Conservation (phyloP, 768 basidiomycete species). For the Kwoniella botswanensis region DNA sequence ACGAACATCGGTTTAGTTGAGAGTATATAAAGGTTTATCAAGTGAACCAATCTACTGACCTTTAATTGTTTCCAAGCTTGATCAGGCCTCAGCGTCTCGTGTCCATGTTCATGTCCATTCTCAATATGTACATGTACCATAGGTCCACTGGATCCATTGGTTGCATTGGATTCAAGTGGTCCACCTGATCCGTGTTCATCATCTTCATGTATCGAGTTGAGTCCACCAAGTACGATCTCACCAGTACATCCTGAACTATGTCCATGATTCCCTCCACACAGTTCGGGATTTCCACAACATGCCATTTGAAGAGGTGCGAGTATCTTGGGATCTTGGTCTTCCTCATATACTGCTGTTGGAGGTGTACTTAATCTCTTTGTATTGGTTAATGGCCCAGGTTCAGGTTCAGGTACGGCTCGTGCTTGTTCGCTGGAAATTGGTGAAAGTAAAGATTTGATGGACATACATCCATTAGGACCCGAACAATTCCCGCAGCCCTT, state of each 20-base stretch:
- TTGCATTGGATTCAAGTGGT: not conserved
- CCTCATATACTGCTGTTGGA: conserved; percentile 1
- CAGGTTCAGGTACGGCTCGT: not conserved
- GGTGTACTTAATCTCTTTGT: conserved; percentile 8
- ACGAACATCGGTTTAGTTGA: not conserved
- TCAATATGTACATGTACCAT: conserved; percentile 14
- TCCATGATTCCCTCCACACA: conserved; percentile 37
- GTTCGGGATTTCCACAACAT: conserved; percentile 38
- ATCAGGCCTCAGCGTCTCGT: conserved; percentile 46
- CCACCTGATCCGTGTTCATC: not conserved
- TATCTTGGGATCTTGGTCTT: conserved; percentile 8
- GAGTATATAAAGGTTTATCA: not conserved
- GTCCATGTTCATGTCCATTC: conserved; percentile 5
- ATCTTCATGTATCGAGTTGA: not conserved
- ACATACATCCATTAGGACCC: conserved; percentile 32
- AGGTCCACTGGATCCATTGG: not conserved
- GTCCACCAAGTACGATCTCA: conserved; percentile 18
- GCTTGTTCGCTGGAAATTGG: conserved; percentile 7
- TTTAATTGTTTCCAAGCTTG: conserved; percentile 58
- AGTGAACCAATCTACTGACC: conserved; percentile 20
- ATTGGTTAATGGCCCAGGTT: conserved; percentile 1
- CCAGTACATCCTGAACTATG: conserved; percentile 22
- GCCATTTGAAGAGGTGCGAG: conserved; percentile 37
- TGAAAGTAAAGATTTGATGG: conserved; percentile 33
- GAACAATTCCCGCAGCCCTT: conserved; percentile 8